Evolutionary conservation across 805 yeast genomes (phyloP).

Genomic region (Hanseniaspora occidentalis): DNA sequence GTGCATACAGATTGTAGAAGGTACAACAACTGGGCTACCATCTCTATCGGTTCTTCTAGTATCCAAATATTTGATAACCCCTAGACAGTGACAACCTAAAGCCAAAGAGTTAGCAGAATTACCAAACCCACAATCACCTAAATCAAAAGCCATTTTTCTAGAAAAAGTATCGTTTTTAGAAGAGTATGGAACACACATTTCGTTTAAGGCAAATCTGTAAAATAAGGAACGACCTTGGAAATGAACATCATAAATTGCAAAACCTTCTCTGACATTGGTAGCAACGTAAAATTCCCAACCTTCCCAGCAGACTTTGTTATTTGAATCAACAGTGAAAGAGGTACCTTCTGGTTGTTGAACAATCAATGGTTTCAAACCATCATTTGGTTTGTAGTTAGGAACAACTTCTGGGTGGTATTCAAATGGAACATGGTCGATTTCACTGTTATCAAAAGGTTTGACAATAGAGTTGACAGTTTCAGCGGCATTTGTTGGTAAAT

Average conservation of each 20-base stretch:
- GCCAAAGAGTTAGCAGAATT: slow-evolving; percentile 52
- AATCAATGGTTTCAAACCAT: slow-evolving; percentile 50
- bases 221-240: slow-evolving; percentile 69
- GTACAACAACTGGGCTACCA: slow-evolving; percentile 51
- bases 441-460: slow-evolving; percentile 9
- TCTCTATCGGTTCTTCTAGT: slow-evolving; percentile 40
- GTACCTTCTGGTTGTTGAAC: slow-evolving; percentile 73
- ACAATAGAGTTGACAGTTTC: slow-evolving; percentile 18
- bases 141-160: slow-evolving; percentile 77
- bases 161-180: slow-evolving; percentile 76
- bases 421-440: slow-evolving; percentile 50
- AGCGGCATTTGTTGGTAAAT: slow-evolving; percentile 60
- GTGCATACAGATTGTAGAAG: slow-evolving; percentile 69
- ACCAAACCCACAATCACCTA: slow-evolving; percentile 81
- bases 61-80: slow-evolving; percentile 64
- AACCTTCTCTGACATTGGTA: slow-evolving; percentile 66
- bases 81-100: slow-evolving; percentile 75
- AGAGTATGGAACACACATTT: slow-evolving; percentile 84
- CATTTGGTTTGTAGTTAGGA: slow-evolving; percentile 38
- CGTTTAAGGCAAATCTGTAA: slow-evolving; percentile 62
- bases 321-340: slow-evolving; percentile 43
- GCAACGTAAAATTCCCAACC: slow-evolving; percentile 72
- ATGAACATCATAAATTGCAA: slow-evolving; percentile 56
- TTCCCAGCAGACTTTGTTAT: slow-evolving; percentile 61
- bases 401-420: slow-evolving; percentile 67